Conservation (phyloP, 768 basidiomycete species). For the Termitomyces sp. region DNA sequence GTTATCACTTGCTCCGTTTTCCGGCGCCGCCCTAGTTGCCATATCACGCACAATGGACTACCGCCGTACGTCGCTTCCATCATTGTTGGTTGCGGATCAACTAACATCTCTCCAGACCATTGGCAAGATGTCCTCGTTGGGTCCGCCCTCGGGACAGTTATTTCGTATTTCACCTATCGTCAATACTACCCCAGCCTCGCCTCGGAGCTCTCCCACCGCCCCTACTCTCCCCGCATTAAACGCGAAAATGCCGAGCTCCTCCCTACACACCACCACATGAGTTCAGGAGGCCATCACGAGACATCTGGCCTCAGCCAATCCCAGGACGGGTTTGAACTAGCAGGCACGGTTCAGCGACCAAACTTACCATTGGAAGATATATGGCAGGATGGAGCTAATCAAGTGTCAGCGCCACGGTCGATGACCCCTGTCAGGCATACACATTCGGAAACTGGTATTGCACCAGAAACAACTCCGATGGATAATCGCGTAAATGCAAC, state of each 20-base stretch:
- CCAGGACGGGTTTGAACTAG: constrained; percentile 22
- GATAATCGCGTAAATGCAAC: not conserved
- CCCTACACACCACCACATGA: constrained; percentile 29
- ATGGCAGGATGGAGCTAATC: constrained; percentile 30
- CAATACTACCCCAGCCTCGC: constrained; percentile 81
- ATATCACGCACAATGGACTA: constrained; percentile 92
- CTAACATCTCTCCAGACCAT: constrained; percentile 54
- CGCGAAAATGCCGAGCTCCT: constrained; percentile 40
- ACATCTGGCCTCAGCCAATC: not conserved
- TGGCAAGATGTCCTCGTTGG: constrained; percentile 91
- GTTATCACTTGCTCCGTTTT: constrained; percentile 74
- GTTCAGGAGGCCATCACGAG: constrained; percentile 4
- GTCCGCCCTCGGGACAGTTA: constrained; percentile 63
- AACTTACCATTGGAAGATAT: constrained; percentile 28
- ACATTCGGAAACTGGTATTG: not conserved
- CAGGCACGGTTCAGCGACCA: constrained; percentile 30
- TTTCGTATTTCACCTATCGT: constrained; percentile 76
- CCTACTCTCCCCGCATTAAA: constrained; percentile 65
- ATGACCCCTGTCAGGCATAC: not conserved
- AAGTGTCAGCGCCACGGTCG: constrained; percentile 10
- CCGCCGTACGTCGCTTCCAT: constrained; percentile 54
- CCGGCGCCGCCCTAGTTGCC: constrained; percentile 74
- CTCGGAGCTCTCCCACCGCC: constrained; percentile 61
- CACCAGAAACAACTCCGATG: not conserved
- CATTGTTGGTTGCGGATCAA: constrained; percentile 3